A percentile compares a stretch with the other conserved stretches of the same genome.
These are phyloP conservation scores for Selaginella tamariscina DNA, from an alignment of 75 land plant species.

Conservation along the genomic window DNA sequence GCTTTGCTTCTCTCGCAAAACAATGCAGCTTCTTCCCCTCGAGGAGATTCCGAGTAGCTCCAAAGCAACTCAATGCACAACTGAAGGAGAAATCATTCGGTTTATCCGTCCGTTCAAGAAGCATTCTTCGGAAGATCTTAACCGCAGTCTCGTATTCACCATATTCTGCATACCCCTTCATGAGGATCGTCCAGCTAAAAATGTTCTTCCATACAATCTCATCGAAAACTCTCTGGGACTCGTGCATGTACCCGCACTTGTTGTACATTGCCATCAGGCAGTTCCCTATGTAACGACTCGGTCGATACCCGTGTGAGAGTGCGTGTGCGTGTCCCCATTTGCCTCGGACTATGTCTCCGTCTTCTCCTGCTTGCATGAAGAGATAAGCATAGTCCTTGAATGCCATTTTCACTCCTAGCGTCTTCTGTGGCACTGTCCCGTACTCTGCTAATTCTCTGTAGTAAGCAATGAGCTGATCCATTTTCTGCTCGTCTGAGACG, in stretches of 20 bases:
- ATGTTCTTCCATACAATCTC: not conserved
- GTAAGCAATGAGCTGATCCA: not conserved
- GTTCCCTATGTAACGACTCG: not conserved
- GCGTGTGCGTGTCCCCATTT: constrained; percentile 11
- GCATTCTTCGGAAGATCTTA: constrained; percentile 1
- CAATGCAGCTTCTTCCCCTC: not conserved
- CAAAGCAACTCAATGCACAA: not conserved
- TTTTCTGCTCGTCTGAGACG: not conserved
- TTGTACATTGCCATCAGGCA: not conserved
- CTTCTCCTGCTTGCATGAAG: not conserved
- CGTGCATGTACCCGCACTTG: not conserved
- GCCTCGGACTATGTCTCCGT: not conserved
- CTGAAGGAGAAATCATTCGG: not conserved
- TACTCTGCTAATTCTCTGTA: not conserved
- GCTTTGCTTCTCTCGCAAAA: not conserved
- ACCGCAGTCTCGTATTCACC: not conserved
- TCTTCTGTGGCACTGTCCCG: not conserved
- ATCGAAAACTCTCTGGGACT: not conserved
- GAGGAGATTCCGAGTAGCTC: not conserved
- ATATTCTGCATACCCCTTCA: not conserved
- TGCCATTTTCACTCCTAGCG: constrained; percentile 1
- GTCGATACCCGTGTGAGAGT: not conserved
- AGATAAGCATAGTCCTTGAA: constrained; percentile 1
- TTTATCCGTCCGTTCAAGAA: not conserved
- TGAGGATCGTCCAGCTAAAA: not conserved